Conservation (phyloP, 148 eudicot genomes). For the Selenicereus undatus region DNA sequence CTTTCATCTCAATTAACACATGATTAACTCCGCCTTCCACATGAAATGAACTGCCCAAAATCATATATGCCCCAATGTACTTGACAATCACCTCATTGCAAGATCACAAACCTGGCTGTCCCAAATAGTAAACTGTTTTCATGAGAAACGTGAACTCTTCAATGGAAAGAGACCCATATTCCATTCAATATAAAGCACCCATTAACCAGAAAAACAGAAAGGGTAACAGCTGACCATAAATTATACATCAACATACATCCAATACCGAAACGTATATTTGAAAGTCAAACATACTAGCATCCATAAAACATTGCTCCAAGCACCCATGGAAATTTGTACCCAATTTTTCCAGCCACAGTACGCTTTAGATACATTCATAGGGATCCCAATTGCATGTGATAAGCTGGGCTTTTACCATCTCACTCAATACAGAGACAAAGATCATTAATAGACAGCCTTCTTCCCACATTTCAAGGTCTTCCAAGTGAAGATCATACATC, state of each 20-base stretch:
- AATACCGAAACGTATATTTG: constrained; percentile 17
- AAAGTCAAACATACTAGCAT: constrained; percentile 18
- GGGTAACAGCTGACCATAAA: constrained; percentile 16
- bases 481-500: constrained; percentile 16
- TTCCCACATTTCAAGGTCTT: constrained; percentile 15
- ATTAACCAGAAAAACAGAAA: constrained; percentile 15
- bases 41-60: constrained; percentile 5
- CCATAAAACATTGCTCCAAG: constrained; percentile 25
- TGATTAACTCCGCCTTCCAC: not conserved
- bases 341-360: constrained; percentile 25
- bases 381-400: constrained; percentile 23
- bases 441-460: constrained; percentile 22
- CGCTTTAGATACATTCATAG: constrained; percentile 17
- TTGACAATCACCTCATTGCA: constrained; percentile 14
- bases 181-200: constrained; percentile 13
- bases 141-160: constrained; percentile 12
- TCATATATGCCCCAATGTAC: constrained; percentile 7
- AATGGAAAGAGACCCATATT: constrained; percentile 13
- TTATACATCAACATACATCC: constrained; percentile 22
- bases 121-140: constrained; percentile 19
- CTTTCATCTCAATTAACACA: not conserved
- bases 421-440: constrained; percentile 6
- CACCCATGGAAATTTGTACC: constrained; percentile 21
- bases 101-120: constrained; percentile 7
- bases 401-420: constrained; percentile 15